These are phyloP conservation scores for Suillus alpinus DNA, from an alignment of 768 basidiomycete genomes.

Conservation along the genomic window DNA sequence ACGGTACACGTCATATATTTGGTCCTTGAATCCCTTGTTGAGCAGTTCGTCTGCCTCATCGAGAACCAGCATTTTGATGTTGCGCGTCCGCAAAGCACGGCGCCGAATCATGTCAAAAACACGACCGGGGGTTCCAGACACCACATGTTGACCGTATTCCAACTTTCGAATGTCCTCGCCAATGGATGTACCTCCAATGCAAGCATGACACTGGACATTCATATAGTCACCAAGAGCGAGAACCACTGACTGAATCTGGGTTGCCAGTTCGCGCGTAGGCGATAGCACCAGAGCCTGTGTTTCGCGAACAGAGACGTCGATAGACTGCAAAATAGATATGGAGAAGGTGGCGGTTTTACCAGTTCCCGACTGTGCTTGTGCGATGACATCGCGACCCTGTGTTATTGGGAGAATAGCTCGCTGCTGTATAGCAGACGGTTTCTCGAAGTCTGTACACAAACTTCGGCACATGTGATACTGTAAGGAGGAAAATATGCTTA, in stretches of 20 bases:
- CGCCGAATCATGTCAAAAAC: constrained; percentile 99
- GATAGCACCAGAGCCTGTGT: constrained; percentile 96
- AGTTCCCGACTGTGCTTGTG: constrained; percentile 98
- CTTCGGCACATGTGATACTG: constrained; percentile 5
- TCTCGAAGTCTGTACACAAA: constrained; percentile 76
- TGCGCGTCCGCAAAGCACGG: constrained; percentile 87
- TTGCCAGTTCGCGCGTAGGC: constrained; percentile 97
- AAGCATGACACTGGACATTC: constrained; percentile 98
- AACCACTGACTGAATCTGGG: constrained; percentile 98
- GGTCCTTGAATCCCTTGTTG: constrained; percentile 98
- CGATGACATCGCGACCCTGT: constrained; percentile 96
- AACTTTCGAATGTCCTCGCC: constrained; percentile 97
- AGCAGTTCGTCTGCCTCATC: constrained; percentile 96
- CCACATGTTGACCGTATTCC: constrained; percentile 96
- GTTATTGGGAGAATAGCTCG: constrained; percentile 96
- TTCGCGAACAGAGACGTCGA: constrained; percentile 92
- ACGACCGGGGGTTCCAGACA: constrained; percentile 95
- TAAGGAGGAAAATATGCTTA: constrained; percentile 33
- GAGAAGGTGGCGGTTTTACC: constrained; percentile 99
- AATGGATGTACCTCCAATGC: constrained; percentile 96
- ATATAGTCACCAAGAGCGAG: constrained; percentile 97
- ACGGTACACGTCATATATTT: constrained; percentile 98
- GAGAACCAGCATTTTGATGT: constrained; percentile 96
- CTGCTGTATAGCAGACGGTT: constrained; percentile 98
- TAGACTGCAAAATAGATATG: constrained; percentile 96